Evolutionary conservation across 2,329 filamentous ascomycete species (phyloP).

Genomic region (Fusarium mundagurra): DNA sequence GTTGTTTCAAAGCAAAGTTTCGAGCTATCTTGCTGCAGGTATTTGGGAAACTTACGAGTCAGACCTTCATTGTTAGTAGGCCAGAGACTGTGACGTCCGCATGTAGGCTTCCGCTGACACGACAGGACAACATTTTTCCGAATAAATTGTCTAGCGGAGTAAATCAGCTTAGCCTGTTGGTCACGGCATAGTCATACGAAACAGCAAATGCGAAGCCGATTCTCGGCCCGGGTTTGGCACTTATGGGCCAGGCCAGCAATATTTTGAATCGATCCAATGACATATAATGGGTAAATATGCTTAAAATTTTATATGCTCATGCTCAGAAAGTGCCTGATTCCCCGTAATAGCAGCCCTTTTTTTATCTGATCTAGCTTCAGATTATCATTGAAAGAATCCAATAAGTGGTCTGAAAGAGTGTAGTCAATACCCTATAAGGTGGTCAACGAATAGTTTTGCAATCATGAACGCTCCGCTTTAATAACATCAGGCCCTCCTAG

Average conservation of each 20-base stretch:
- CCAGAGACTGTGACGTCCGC: not conserved
- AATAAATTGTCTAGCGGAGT: not conserved
- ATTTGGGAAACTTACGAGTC: not conserved
- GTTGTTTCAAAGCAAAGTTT: not conserved
- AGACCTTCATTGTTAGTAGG: not conserved
- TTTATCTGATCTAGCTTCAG: no score
- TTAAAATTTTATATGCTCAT: no score
- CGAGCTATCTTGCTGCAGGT: no score
- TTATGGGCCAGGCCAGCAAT: not conserved
- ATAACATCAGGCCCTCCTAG: not conserved
- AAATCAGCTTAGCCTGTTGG: not conserved
- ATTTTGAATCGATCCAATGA: no score
- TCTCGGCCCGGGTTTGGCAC: rapidly evolving
- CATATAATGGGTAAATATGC: no score
- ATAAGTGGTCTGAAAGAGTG: no score
- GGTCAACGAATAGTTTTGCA: no score
- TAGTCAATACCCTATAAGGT: no score
- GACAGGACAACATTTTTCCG: not conserved
- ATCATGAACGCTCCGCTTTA: no score
- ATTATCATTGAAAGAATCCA: no score
- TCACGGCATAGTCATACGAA: not conserved
- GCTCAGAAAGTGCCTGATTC: no score
- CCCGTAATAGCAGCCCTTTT: no score
- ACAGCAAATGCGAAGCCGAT: not conserved
- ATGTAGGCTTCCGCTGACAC: not conserved